Evolutionary conservation across 192 early-diverging fungal genomes (phyloP).

Genomic region (Coemansia sp.): DNA sequence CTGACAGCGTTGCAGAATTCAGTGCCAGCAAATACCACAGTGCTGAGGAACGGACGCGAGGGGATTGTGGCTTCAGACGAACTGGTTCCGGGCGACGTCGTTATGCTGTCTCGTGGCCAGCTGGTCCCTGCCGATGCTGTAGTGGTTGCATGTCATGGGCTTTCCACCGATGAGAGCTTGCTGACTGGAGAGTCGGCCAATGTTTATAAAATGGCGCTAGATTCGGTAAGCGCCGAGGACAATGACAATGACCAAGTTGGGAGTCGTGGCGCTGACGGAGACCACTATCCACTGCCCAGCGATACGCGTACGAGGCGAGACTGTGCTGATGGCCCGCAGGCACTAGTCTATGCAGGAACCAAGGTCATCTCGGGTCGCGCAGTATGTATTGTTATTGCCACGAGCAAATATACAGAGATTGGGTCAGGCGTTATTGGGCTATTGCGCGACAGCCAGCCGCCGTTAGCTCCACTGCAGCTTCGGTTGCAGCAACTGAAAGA

Average conservation of each 20-base stretch:
- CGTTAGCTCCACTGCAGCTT: conserved; percentile 24
- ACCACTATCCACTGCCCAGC: conserved; percentile 5
- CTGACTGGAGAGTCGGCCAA: conserved; percentile 83
- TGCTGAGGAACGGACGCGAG: conserved; percentile 34
- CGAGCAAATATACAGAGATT: conserved; percentile 25
- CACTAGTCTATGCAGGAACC: conserved; percentile 40
- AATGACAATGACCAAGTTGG: conserved; percentile 5
- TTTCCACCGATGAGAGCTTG: conserved; percentile 84
- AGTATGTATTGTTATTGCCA: conserved; percentile 36
- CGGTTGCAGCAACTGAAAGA: conserved; percentile 23
- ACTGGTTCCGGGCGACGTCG: conserved; percentile 66
- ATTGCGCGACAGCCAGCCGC: conserved; percentile 10
- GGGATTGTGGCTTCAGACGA: conserved; percentile 28
- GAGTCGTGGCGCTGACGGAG: background rate
- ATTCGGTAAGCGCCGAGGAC: background rate
- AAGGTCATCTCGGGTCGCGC: conserved; percentile 34
- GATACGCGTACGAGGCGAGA: background rate
- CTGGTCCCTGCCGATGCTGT: conserved; percentile 88
- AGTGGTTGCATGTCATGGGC: conserved; percentile 64
- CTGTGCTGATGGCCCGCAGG: conserved; percentile 3
- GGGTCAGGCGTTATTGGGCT: conserved; percentile 14
- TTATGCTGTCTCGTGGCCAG: conserved; percentile 84
- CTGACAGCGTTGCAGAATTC: conserved; percentile 34
- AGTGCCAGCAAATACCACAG: conserved; percentile 35
- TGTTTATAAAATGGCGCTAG: conserved; percentile 22